Conservation (phyloP, 306 rosid species). For the Prunus davidiana region DNA sequence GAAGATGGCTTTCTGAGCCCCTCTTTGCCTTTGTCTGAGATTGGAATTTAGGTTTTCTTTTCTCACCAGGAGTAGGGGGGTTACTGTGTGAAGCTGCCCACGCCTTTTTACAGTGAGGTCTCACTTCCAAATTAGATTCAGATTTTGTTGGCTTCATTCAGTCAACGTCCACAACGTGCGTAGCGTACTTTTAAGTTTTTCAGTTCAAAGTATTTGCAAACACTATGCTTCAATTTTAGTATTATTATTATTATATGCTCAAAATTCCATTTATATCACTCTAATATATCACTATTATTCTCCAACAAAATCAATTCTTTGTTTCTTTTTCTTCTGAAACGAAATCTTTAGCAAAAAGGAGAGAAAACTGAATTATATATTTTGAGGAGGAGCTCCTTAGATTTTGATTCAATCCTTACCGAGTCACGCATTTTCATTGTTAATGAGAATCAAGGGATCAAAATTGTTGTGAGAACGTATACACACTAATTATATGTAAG, state of each 20-base stretch:
- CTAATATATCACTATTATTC: too few species aligned
- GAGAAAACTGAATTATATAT: too few species aligned
- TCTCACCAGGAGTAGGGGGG: background rate
- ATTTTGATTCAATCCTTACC: too few species aligned
- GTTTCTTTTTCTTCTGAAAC: background rate
- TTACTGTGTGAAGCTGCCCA: background rate
- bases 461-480: background rate
- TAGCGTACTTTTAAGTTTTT: background rate
- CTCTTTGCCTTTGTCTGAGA: conserved; percentile 36
- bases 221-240: too few species aligned
- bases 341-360: too few species aligned
- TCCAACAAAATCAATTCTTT: background rate
- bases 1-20: conserved; percentile 28
- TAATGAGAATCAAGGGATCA: too few species aligned
- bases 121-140: background rate
- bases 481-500: too few species aligned
- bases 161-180: conserved; percentile 10
- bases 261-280: too few species aligned
- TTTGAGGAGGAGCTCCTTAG: too few species aligned
- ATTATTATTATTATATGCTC: too few species aligned
- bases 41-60: conserved; percentile 62
- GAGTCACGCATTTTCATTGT: too few species aligned
- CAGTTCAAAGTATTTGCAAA: background rate
- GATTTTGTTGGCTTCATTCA: background rate
- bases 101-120: background rate